Base-by-base conservation (phyloP, 441 rosid genomes). In the Gossypium gossypioides region DNA sequence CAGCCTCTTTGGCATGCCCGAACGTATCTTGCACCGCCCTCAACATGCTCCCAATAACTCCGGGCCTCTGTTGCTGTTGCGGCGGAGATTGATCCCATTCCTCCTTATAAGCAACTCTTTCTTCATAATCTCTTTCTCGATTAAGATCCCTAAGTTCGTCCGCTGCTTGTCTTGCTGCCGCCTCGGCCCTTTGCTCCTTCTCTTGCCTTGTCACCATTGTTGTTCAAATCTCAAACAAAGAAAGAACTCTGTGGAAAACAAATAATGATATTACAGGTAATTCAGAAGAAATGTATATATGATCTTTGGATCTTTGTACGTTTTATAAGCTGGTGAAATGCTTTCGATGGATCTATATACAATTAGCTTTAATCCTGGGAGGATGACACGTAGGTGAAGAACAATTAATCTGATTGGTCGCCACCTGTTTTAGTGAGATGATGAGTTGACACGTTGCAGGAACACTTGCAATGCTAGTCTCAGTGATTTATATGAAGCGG, bases 1-100 rank as follows among this genome's bases (percentile, higher is more conserved):
- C 88, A 0, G 83, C 90, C 4, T 86, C 90, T 63, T 81, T 88
- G 0, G 88, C 96, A 4, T 88, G 87, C 71, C 74, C 89, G 37
- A 73, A 78, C 0, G 89, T 87, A 42, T 77, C 91, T 7, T 82
- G 83, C 10, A 90, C 86, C 6, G 84, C 86, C 58, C 76, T 79
- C 16, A 90, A 48, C 69, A 84, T 77, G 0, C 82, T 77, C n/a
- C 81, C 87, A 50, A 81, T 71, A 3, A 82, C 75, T 0, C 85
- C 84, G 0, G 84, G 82, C 72, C 78, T 76, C 18, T 79, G 68
- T 16, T 80, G 60, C 65, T 78, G 84, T 12, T 79, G 82, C 3
- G 71, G 76, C 16, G 74, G 73, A 1, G 64, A n/a, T n/a, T 25
- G 3, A 1, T 40, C 29, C 69, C 3, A 18, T 4, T 72, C 60